Evolutionary conservation across 805 yeast genomes (phyloP), one percentile per base, ranked within the genome.

Genomic region (Jamesozyma piceae): DNA sequence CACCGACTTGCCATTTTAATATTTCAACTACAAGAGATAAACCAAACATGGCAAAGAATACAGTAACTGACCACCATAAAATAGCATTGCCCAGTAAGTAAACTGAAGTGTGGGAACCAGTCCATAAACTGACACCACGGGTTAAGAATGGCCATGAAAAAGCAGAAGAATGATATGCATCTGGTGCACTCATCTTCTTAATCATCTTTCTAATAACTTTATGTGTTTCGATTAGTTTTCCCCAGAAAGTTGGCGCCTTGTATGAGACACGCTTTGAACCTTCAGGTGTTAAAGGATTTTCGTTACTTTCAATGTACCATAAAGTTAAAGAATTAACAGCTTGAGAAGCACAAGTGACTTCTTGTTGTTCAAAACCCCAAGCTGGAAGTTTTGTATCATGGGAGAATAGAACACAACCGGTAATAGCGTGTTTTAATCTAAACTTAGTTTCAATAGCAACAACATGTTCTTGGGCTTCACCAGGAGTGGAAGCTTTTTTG

Each of bases 351-450:
- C 89, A 74, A 4, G 90, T 77, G 41, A 84, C 92, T 67, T 84
- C 95, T 62, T 81, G 89, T 63, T 84, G 95, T 48, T 78, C 82
- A 51, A 77, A 81, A 1, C 83, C 94, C 86, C 89, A 81, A 40
- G 74, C 75, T 49, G 92, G 92, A 55, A 84, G 70, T 58, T 80
- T 81, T 10, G 73, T 75, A 43, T 74, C 79, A 51, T 78, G 82
- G 19, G 92, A 80, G 61, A 82, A 84, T 54, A 84, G 66, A 57
- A 78, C 78, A 64, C 86, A 74, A 44, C 89, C 89, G 33, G 83
- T 71, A 85, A 82, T 80, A 36, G 88, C 89, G 55, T 84, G 94
- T 61, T 73, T 75, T 49, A 84, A 70, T 66, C 85, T 73, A 67
- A 84, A 80, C 35, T 81, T 71, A 22, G 90, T 77, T 37, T 79